Evolutionary conservation across 2,329 filamentous ascomycete species (phyloP), one percentile per base, ranked within the genome.

Genomic region (Arthrobotrys pseudoclavata): DNA sequence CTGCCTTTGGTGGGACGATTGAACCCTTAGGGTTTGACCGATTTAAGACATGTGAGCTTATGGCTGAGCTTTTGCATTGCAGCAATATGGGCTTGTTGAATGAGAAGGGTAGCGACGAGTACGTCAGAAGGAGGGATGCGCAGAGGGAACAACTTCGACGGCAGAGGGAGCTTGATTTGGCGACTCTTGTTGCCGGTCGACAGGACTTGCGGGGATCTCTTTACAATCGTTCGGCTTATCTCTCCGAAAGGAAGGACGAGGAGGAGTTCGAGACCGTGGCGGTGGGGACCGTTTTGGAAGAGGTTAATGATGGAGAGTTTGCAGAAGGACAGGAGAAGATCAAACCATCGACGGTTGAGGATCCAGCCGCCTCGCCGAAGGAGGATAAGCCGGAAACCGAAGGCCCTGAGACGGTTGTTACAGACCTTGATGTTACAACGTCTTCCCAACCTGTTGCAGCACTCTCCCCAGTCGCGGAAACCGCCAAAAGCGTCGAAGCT

Each of bases 81-180:
- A 98, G 95, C 83, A 99, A 99, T 83, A 99, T 99, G 96, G 94
- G 92, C 4, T 86, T 99, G 40, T 86, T 99, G 80, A 99, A 99
- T 82, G 94, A 98, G 83, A 86, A 89, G 9, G 96, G 95, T 34
- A 94, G 94, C 10, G 94, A 99, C 83, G 91, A 93, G 80, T 89
- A 97, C 79, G 93, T 98, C 76, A 89, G 88, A 77, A 87, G 89
- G 48, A 89, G 96, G 76, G 94, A 99, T 82, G 85, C 87, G 10
- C 94, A 97, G 83, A 90, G 96, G 61, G 92, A 96, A 80, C 89
- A 89, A 45, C 85, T 98, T 48, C 91, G 93, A 80, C 87, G 86
- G 0, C 92, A 96, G 82, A 94, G 94, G 48, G 91, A 89, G 80
- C 76, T 79, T 52, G 77, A 81, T 45, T 48, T 74, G 9, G 75